Evolutionary conservation across 768 basidiomycete species (phyloP), one percentile per base, ranked within the genome.

Genomic region (Suillus clintonianus): DNA sequence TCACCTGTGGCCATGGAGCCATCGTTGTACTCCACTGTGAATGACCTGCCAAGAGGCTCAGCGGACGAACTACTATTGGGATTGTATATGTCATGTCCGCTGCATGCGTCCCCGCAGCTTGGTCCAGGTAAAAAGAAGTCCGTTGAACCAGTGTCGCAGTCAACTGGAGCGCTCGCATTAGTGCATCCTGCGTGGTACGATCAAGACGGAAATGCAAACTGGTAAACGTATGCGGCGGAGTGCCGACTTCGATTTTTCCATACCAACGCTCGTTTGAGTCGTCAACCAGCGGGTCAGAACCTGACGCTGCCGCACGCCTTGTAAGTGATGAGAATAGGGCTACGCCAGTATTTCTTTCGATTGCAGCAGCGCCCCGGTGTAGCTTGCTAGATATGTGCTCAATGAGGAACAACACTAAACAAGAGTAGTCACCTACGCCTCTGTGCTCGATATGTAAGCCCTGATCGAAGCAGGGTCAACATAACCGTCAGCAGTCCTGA

Each of bases 11-110:
- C 79, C 8, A 71, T 67, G 5, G 80, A 81, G 6, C 80, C 79
- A 62, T 85, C 82, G 3, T 78, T 82, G 58, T 83, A 86, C 32
- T 57, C 0, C 30, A 84, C 74, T 1, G 65, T 60, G 68, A 84
- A 82, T 0, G 37, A 63, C 19, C 63, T 43, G 24, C 67, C 37
- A 42, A 70, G 59, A 62, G 72, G 61, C 10, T 60, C 53, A 27
- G 77, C 69, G 0, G 80, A 74, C 2, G 75, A 72, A 11, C 75
- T 78, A 9, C 63, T 36, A 13, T 69, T 67, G 10, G 82, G 71
- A 59, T 78, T 66, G 66, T 82, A 83, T 48, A 65, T 66, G 32
- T 65, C 71, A 65, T 82, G 80, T 7, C 68, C 72, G 5, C 63
- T 59, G 64, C 81, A 82, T 22, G 67, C 65, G 34, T 69, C 69